phyloP scores from a whole-genome alignment of 306 rosid species.

The Rubus parviflorus region DNA sequence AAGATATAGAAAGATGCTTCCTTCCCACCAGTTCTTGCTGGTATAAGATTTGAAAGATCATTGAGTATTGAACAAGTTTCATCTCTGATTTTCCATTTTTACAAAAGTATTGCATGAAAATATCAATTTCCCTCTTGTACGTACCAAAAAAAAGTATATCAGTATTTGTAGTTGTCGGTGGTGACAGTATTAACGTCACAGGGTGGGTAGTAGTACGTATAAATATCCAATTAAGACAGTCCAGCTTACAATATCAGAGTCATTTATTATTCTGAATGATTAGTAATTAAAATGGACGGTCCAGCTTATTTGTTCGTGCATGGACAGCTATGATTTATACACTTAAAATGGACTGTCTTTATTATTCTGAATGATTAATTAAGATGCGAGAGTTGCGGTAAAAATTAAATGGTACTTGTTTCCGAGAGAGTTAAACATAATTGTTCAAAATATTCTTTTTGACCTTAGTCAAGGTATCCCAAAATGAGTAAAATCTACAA shows the following conservation, averaged over 20 bases:
- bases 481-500: too few species aligned
- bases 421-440: too few species aligned
- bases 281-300: too few species aligned
- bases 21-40: conserved; percentile 2
- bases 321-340: conserved; percentile 27
- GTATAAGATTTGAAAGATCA: conserved; percentile 11
- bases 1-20: conserved; percentile 16
- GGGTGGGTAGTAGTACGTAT: conserved; percentile 5
- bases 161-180: conserved; percentile 10
- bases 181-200: conserved; percentile 20
- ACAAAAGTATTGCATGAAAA: too few species aligned
- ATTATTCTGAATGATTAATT: neutral
- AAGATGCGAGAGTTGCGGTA: neutral
- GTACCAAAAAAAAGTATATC: too few species aligned
- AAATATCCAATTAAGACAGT: conserved; percentile 9
- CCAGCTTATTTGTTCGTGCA: conserved; percentile 2
- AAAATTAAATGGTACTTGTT: too few species aligned
- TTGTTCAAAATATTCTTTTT: too few species aligned
- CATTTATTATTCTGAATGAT: too few species aligned
- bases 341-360: neutral
- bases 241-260: neutral
- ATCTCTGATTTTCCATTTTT: too few species aligned
- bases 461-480: too few species aligned
- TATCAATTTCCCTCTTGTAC: too few species aligned
- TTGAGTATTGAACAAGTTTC: too few species aligned